phyloP scores from a whole-genome alignment of 2,329 filamentous ascomycete species.

The Chalaropsis ovoidea region DNA sequence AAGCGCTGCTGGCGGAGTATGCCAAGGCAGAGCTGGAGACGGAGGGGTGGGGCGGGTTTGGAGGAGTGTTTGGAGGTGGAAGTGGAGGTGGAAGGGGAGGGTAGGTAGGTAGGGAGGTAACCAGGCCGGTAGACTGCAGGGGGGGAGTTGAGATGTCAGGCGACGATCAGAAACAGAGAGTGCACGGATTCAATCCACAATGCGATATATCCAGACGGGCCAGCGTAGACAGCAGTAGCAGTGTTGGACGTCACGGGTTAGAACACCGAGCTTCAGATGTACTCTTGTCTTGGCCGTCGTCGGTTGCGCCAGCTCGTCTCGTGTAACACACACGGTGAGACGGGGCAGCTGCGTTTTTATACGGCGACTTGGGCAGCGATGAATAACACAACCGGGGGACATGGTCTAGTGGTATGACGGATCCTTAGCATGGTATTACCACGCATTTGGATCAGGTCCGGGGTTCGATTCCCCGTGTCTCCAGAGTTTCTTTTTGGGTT shows the following conservation, averaged over 20 bases:
- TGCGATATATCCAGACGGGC: too few species aligned
- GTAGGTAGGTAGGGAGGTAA: not conserved
- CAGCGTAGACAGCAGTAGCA: too few species aligned
- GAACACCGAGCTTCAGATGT: too few species aligned
- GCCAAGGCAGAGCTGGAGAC: not conserved
- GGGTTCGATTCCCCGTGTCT: slow-evolving; percentile 26
- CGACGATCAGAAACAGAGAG: too few species aligned
- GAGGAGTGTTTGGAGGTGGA: not conserved
- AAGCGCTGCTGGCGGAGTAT: not conserved
- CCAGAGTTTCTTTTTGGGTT: slow-evolving; percentile 11
- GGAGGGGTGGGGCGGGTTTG: not conserved
- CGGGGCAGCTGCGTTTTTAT: too few species aligned
- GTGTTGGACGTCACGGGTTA: too few species aligned
- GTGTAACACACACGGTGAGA: too few species aligned
- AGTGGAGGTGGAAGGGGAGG: too few species aligned
- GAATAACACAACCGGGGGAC: slow-evolving; percentile 13
- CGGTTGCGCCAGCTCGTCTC: too few species aligned
- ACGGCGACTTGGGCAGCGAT: not conserved
- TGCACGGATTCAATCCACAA: too few species aligned
- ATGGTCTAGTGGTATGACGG: slow-evolving; percentile 25
- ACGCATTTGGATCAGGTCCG: slow-evolving; percentile 25
- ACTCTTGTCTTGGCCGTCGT: too few species aligned
- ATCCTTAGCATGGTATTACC: slow-evolving; percentile 24
- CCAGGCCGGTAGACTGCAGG: not conserved
- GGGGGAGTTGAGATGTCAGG: too few species aligned